These are phyloP conservation scores for Aspergillus texensis DNA, from an alignment of 2,329 filamentous ascomycete genomes.

Conservation along the genomic window DNA sequence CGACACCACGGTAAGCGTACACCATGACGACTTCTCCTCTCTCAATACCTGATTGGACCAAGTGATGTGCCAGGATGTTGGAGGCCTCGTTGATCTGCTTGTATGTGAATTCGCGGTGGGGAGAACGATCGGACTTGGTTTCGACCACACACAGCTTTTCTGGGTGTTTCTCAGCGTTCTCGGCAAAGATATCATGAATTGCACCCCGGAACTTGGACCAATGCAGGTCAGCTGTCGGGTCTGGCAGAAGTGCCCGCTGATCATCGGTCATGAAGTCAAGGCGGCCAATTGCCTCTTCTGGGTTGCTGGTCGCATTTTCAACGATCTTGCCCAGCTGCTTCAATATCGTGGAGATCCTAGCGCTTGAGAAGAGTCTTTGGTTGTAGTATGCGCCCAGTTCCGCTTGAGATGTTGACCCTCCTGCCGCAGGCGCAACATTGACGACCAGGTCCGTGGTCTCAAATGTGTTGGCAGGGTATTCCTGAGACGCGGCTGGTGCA, in stretches of 20 bases:
- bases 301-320: conserved; percentile 42
- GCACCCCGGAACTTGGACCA: conserved; percentile 49
- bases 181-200: conserved; percentile 48
- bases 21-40: conserved; percentile 92
- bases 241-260: conserved; percentile 39
- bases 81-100: conserved; percentile 82
- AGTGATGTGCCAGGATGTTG: conserved; percentile 77
- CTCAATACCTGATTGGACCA: conserved; percentile 71
- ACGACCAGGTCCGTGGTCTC: conserved; percentile 48
- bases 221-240: conserved; percentile 48
- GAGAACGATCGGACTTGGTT: conserved; percentile 55
- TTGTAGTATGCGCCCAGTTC: conserved; percentile 48
- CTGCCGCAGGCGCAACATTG: conserved; percentile 37
- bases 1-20: conserved; percentile 80
- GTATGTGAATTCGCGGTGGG: conserved; percentile 76
- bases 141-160: conserved; percentile 70
- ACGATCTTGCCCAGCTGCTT: conserved; percentile 47
- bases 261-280: conserved; percentile 47
- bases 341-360: conserved; percentile 47
- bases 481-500: conserved; percentile 43
- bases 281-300: conserved; percentile 44
- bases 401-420: conserved; percentile 25
- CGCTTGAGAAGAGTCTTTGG: conserved; percentile 50
- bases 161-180: conserved; percentile 65
- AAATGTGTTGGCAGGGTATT: conserved; percentile 47